Evolutionary conservation across 768 basidiomycete species (phyloP).

Genomic region (Suillus brevipes): DNA sequence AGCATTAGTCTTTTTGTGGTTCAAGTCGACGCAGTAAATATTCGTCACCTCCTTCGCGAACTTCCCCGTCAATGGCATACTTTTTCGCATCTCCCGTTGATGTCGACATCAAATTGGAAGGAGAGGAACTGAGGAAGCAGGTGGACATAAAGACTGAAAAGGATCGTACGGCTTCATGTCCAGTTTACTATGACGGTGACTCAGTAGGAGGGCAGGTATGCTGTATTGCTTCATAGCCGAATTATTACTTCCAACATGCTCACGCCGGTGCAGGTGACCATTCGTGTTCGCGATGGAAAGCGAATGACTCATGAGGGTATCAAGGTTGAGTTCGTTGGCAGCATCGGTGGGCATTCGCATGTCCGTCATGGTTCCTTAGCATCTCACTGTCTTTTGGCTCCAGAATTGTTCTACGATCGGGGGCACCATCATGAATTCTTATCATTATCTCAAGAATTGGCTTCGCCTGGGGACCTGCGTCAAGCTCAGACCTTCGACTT

Average conservation of each 20-base stretch:
- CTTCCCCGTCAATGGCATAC: constrained; percentile 57
- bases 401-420: constrained; percentile 93
- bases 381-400: constrained; percentile 2
- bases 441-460: constrained; percentile 91
- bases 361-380: neutral
- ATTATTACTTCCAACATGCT: neutral
- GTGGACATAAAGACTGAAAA: constrained; percentile 90
- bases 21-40: neutral
- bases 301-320: constrained; percentile 94
- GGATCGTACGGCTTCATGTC: constrained; percentile 80
- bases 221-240: constrained; percentile 20
- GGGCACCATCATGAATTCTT: constrained; percentile 99
- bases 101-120: constrained; percentile 84
- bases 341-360: constrained; percentile 66
- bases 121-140: constrained; percentile 84
- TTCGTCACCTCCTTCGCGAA: neutral
- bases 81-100: constrained; percentile 93
- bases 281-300: constrained; percentile 93
- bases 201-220: constrained; percentile 83
- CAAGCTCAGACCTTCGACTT: constrained; percentile 97
- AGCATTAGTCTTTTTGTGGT: neutral
- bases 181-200: constrained; percentile 96
- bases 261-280: constrained; percentile 57
- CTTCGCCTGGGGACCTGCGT: constrained; percentile 95
- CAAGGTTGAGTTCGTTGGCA: constrained; percentile 96